Evolutionary conservation across 2,329 filamentous ascomycete species (phyloP).

Genomic region (Stagonosporopsis chrysanthemi): DNA sequence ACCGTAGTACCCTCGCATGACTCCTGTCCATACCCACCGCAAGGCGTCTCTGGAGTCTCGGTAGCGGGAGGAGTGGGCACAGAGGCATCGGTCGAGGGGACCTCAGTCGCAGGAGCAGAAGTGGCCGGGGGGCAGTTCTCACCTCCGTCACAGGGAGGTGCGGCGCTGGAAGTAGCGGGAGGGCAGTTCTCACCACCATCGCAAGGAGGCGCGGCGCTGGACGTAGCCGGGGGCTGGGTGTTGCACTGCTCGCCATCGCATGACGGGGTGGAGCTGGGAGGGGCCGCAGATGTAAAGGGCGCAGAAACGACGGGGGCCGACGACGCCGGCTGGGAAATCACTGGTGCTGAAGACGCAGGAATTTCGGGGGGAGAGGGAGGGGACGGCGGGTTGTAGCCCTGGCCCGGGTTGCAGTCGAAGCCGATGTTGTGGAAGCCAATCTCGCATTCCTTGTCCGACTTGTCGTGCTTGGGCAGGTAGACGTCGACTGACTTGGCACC

Average conservation of each 20-base stretch:
- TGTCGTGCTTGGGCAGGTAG: constrained; percentile 58
- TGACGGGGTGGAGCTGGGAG: constrained; percentile 15
- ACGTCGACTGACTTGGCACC: constrained; percentile 84
- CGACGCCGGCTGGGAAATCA: constrained; percentile 14
- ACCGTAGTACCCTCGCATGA: constrained; percentile 11
- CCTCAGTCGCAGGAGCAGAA: constrained; percentile 1
- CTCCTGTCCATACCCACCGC: constrained; percentile 14
- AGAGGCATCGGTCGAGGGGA: constrained; percentile 17
- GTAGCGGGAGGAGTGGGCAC: constrained; percentile 13
- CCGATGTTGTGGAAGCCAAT: constrained; percentile 76
- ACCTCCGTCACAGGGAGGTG: background rate
- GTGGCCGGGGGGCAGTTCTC: constrained; percentile 6
- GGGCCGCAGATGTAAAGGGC: constrained; percentile 13
- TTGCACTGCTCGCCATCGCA: constrained; percentile 15
- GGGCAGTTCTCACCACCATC: constrained; percentile 3
- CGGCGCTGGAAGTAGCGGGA: background rate
- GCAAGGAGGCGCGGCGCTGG: constrained; percentile 2
- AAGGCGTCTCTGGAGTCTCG: background rate
- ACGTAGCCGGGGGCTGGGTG: constrained; percentile 14
- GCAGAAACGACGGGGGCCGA: constrained; percentile 13
- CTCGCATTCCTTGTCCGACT: constrained; percentile 66
- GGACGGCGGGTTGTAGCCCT: constrained; percentile 32
- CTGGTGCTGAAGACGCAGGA: constrained; percentile 20
- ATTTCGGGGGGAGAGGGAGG: constrained; percentile 25
- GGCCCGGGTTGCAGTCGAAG: constrained; percentile 70